Percentiles rank a stretch among this genome's conserved stretches.
Conservation (phyloP, 768 basidiomycete genomes). For the Cystobasidium onofrii region DNA sequence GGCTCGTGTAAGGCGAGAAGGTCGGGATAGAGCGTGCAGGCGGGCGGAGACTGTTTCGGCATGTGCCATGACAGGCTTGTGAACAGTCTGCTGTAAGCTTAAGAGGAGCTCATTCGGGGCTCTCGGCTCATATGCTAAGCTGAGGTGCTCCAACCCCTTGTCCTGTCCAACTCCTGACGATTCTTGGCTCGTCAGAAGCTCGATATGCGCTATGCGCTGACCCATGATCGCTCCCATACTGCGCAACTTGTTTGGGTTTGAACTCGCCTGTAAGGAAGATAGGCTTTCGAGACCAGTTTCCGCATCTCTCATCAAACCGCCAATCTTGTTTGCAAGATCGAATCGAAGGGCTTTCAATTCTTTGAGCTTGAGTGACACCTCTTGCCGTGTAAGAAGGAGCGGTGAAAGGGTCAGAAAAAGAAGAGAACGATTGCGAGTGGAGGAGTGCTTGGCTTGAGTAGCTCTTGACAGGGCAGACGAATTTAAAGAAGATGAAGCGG, state of each 20-base stretch:
- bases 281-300: constrained; percentile 29
- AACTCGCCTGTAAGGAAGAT: constrained; percentile 20
- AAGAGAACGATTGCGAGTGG: constrained; percentile 29
- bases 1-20: constrained; percentile 58
- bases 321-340: constrained; percentile 55
- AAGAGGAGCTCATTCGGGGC: constrained; percentile 24
- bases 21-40: constrained; percentile 55
- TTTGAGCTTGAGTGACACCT: constrained; percentile 57
- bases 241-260: background rate
- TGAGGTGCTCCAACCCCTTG: constrained; percentile 4
- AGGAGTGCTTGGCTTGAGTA: background rate
- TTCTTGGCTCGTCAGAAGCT: background rate
- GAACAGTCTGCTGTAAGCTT: constrained; percentile 5
- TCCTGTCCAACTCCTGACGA: background rate
- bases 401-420: constrained; percentile 50
- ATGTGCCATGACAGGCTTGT: constrained; percentile 41
- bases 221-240: constrained; percentile 43
- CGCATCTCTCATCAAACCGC: constrained; percentile 57
- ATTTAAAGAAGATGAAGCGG: background rate
- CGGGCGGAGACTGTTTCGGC: constrained; percentile 44
- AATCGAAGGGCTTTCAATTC: constrained; percentile 49
- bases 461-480: background rate
- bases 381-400: constrained; percentile 58
- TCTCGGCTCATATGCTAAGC: constrained; percentile 29
- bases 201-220: constrained; percentile 10